Base-by-base conservation (phyloP, 2,329 filamentous ascomycete genomes). In the Kalmusia sp. region DNA sequence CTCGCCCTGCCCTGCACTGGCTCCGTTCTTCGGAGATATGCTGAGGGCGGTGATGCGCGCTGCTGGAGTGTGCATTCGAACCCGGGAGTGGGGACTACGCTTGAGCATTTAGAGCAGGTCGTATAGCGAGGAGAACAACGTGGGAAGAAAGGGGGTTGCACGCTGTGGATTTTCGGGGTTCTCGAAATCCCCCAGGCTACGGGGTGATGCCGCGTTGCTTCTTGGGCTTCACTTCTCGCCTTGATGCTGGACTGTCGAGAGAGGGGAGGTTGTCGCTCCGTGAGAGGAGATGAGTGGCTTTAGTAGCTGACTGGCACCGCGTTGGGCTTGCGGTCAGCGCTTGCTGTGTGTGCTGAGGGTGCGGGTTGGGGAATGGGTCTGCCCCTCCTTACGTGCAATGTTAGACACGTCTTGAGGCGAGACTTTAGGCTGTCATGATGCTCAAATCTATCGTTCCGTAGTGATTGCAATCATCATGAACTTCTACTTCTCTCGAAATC, bases 341-440 rank as follows among this genome's bases (percentile, higher is more conserved):
- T 33, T 34, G 27, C 2, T 33, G n/a, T 21, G 25, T 34, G 41
- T 45, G 41, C 22, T 28, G 22, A 17, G 15, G 44, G 11, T 21
- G 30, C 19, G 25, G 41, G 19, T 25, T 8, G 24, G 12, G 12
- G 9, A 6, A 4, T 5, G 11, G n/a, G 5, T 17, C 15, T 53
- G 38, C 51, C 51, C 51, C 51, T 54, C 51, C 17, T 31, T 46
- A 34, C 31, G 51, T 54, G 51, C 45, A 24, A 45, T 27, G 51
- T 54, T 49, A 39, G 34, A 49, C 45, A 49, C 30, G 41, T 12
- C 24, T 28, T 17, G 15, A 19, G 38, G 39, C 39, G 39, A n/a
- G 24, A 15, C 2, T 6, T 41, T 17, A 14, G 38, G 24, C 24
- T 14, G 41, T 12, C 19, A 30, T 22, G 24, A 22, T 30, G 40